Percentiles rank a stretch among this genome's conserved stretches.
Evolutionary conservation across 83 land plant species (phyloP).

Genomic region (Larix sibirica): DNA sequence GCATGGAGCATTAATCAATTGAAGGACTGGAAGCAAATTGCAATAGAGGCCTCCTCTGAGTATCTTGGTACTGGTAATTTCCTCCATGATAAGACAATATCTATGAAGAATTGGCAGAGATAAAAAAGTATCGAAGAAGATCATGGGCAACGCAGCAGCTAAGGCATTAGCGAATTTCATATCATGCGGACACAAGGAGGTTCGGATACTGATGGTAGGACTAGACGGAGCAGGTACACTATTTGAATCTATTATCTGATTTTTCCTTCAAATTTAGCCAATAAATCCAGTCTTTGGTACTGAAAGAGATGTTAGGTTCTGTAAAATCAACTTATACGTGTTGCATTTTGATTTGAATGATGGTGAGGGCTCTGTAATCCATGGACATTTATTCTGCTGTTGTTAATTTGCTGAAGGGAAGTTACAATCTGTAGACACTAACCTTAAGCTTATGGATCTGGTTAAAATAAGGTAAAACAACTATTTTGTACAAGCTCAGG

Average conservation of each 20-base stretch:
- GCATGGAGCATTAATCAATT: too few species aligned
- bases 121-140: too few species aligned
- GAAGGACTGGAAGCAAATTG: too few species aligned
- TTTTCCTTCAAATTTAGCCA: neutral
- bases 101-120: too few species aligned
- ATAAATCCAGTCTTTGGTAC: neutral
- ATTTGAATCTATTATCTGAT: neutral
- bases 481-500: conserved; percentile 33
- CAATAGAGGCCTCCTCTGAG: too few species aligned
- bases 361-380: neutral
- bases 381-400: neutral
- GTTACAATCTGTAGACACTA: too few species aligned
- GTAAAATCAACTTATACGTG: neutral
- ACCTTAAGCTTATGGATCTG: neutral
- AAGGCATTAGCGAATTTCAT: neutral
- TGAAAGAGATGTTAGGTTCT: neutral
- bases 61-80: too few species aligned
- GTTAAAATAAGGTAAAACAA: conserved; percentile 31
- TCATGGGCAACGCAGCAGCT: conserved; percentile 12
- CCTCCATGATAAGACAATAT: too few species aligned
- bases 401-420: too few species aligned
- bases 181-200: conserved; percentile 19
- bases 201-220: conserved; percentile 26
- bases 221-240: conserved; percentile 28
- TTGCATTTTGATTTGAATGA: neutral